A percentile compares a stretch with the other conserved stretches of the same genome.
These are phyloP conservation scores for Blumeriella jaapii DNA, from an alignment of 2,329 filamentous ascomycete species.

Conservation along the genomic window DNA sequence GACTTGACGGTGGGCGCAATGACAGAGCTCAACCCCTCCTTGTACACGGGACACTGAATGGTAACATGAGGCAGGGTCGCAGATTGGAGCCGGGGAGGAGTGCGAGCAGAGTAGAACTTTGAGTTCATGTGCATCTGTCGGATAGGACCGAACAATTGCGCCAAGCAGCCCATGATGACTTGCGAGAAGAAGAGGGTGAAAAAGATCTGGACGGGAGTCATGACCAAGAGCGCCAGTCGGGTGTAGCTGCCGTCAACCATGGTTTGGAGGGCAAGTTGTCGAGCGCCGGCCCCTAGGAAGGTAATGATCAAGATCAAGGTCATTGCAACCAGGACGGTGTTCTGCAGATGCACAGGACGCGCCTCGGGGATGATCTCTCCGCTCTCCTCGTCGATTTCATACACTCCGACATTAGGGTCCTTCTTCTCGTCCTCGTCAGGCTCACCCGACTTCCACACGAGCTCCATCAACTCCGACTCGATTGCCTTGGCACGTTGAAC, in stretches of 20 bases:
- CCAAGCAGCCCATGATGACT: slow-evolving; percentile 3
- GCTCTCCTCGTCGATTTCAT: slow-evolving; percentile 60
- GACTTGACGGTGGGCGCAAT: slow-evolving; percentile 69
- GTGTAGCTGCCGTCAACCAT: slow-evolving; percentile 50
- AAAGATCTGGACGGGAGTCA: slow-evolving; percentile 64
- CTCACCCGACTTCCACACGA: slow-evolving; percentile 57
- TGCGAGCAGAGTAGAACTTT: slow-evolving; percentile 8
- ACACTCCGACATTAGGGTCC: slow-evolving; percentile 33
- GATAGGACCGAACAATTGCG: slow-evolving; percentile 8
- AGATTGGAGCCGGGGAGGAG: slow-evolving; percentile 4
- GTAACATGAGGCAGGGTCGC: slow-evolving; percentile 46
- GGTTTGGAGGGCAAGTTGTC: slow-evolving; percentile 57
- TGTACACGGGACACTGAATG: slow-evolving; percentile 81
- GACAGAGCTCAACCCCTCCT: slow-evolving; percentile 65
- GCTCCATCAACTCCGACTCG: slow-evolving; percentile 64
- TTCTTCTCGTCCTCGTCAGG: slow-evolving; percentile 44
- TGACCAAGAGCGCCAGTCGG: slow-evolving; percentile 51
- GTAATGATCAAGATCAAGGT: slow-evolving; percentile 54
- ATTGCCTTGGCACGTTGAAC: slow-evolving; percentile 59
- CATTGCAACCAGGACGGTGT: slow-evolving; percentile 55
- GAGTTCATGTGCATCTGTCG: slow-evolving; percentile 9
- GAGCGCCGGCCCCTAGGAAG: slow-evolving; percentile 58
- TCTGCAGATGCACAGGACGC: slow-evolving; percentile 57
- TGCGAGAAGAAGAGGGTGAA: slow-evolving; percentile 46
- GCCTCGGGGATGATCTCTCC: slow-evolving; percentile 53